Evolutionary conservation across 352 stramenopile genomes (phyloP).

Genomic region (Blastocystis sp.): DNA sequence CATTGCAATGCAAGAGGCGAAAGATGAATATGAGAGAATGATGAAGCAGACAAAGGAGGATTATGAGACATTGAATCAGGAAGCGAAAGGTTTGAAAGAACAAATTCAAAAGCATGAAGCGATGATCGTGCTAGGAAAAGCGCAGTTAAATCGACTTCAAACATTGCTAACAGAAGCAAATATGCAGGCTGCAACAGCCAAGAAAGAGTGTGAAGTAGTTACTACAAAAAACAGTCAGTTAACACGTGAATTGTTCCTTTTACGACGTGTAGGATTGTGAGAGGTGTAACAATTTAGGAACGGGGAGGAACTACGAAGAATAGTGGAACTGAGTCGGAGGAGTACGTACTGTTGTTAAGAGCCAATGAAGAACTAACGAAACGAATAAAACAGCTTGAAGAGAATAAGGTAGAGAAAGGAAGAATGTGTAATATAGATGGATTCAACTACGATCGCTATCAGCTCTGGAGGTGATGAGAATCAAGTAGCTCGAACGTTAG

Average conservation of each 20-base stretch:
- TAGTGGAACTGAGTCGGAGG: not conserved
- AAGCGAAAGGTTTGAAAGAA: not conserved
- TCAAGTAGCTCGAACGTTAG: not conserved
- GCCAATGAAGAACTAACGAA: constrained; percentile 22
- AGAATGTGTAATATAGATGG: not conserved
- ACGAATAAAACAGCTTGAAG: constrained; percentile 1
- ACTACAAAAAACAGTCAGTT: constrained; percentile 37
- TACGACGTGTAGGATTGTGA: not conserved
- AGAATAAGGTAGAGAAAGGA: not conserved
- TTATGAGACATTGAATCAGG: not conserved
- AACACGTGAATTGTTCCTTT: constrained; percentile 29
- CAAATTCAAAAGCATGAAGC: not conserved
- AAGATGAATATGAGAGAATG: not conserved
- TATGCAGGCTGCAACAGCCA: not conserved
- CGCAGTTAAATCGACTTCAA: not conserved
- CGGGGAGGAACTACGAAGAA: not conserved
- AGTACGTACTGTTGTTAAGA: not conserved
- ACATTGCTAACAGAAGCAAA: not conserved
- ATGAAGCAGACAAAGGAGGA: not conserved
- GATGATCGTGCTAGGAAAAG: constrained; percentile 18
- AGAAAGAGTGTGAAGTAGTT: constrained; percentile 18
- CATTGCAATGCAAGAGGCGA: not conserved
- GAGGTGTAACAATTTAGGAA: not conserved
- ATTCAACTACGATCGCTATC: not conserved
- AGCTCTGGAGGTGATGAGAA: not conserved